These are phyloP conservation scores for Phytophthora litchii DNA, from an alignment of 352 stramenopile genomes.

Conservation along the genomic window DNA sequence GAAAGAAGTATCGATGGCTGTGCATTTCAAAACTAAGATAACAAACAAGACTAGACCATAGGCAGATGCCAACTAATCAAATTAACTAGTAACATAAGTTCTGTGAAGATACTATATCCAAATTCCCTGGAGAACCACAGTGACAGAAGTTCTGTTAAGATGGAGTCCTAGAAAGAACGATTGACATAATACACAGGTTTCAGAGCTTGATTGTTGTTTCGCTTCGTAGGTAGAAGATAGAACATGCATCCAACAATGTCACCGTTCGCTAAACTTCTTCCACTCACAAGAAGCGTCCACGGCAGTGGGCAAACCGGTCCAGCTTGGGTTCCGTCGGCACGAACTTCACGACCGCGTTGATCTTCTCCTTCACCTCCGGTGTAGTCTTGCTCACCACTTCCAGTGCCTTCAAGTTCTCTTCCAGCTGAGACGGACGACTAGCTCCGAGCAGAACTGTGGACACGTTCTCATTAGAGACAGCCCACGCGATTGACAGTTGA, in stretches of 20 bases:
- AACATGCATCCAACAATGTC: neutral
- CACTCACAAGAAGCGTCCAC: neutral
- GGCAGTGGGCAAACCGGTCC: neutral
- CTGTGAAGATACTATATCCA: no score
- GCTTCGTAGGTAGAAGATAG: neutral
- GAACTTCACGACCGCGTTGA: neutral
- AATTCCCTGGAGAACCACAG: no score
- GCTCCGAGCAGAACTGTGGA: neutral
- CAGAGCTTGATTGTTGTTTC: no score
- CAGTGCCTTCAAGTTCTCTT: conserved; percentile 1
- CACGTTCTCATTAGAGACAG: neutral
- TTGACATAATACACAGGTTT: neutral
- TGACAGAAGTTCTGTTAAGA: no score
- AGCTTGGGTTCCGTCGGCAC: neutral
- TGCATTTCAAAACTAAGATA: no score
- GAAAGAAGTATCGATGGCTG: no score
- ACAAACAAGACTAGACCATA: no score
- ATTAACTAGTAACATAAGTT: no score
- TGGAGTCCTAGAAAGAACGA: no score
- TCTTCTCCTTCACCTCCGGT: neutral
- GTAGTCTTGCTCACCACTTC: neutral
- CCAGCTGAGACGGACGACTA: neutral
- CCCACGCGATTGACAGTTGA: neutral
- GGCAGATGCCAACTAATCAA: no score
- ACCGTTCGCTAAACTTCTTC: no score